Percentiles rank a stretch among this genome's conserved stretches.
phyloP scores from a whole-genome alignment of 345 rosid species.

The Lenwebbia sp. region DNA sequence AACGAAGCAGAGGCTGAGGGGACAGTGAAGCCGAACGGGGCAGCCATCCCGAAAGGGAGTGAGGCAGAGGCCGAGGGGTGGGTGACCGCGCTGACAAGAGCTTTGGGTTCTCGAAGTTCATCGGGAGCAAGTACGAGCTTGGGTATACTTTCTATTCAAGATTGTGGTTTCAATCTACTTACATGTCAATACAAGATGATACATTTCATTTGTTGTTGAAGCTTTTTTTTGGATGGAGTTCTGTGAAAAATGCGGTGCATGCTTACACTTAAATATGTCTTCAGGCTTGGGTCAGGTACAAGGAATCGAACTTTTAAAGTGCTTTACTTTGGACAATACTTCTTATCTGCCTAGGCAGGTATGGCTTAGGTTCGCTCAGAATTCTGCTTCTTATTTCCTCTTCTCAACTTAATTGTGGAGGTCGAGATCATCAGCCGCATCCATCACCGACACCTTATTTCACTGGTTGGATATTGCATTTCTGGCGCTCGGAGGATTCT shows the following conservation, averaged over 20 bases:
- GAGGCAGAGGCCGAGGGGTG: too few relatives aligned
- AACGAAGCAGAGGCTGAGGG: too few relatives aligned
- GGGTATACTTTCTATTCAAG: too few relatives aligned
- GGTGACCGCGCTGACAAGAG: too few relatives aligned
- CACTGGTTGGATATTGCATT: conserved; percentile 50
- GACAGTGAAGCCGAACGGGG: too few relatives aligned
- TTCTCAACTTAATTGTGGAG: conserved; percentile 7
- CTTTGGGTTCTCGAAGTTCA: too few relatives aligned
- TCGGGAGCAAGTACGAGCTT: too few relatives aligned
- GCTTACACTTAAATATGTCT: too few relatives aligned
- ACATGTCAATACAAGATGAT: not conserved
- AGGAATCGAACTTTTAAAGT: conserved; percentile 34
- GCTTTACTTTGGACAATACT: conserved; percentile 48
- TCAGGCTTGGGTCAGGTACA: conserved; percentile 64
- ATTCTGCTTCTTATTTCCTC: not conserved
- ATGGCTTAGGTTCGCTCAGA: not conserved
- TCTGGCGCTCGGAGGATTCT: conserved; percentile 30
- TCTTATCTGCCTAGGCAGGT: conserved; percentile 64
- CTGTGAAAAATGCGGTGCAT: too few relatives aligned
- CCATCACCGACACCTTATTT: conserved; percentile 55
- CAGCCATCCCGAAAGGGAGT: too few relatives aligned
- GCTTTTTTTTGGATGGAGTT: not conserved
- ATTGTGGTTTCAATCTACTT: too few relatives aligned
- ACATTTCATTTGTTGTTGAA: not conserved
- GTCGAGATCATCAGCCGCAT: conserved; percentile 41